These are phyloP conservation scores for Naematelia aurantialba DNA, from an alignment of 768 basidiomycete species.

Conservation along the genomic window DNA sequence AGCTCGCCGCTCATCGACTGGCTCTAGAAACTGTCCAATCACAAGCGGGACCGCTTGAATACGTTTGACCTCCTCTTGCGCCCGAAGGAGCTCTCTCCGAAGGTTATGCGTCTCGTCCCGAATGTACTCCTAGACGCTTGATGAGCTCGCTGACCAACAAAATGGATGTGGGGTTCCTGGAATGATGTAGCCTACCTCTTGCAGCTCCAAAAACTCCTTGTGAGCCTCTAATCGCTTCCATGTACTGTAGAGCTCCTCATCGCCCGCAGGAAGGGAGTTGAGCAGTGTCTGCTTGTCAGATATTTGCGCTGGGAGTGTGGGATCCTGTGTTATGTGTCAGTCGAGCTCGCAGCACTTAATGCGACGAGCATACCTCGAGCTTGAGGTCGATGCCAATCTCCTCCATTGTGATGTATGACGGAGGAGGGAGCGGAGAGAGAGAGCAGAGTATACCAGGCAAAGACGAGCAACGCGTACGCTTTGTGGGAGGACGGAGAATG, in stretches of 20 bases:
- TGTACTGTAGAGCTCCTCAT: constrained; percentile 90
- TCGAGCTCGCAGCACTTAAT: background rate
- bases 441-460: background rate
- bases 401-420: constrained; percentile 60
- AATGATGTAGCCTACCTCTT: constrained; percentile 48
- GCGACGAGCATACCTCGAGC: constrained; percentile 62
- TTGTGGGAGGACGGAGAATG: constrained; percentile 3
- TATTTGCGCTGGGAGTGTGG: constrained; percentile 79
- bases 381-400: constrained; percentile 82
- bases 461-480: background rate
- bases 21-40: constrained; percentile 98
- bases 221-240: constrained; percentile 95
- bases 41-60: constrained; percentile 98
- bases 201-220: constrained; percentile 75
- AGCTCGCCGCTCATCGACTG: constrained; percentile 93
- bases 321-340: constrained; percentile 63
- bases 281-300: constrained; percentile 83
- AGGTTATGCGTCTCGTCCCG: constrained; percentile 98
- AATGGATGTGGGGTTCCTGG: background rate
- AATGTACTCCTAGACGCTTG: constrained; percentile 80
- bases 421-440: constrained; percentile 1
- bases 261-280: constrained; percentile 69
- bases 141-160: constrained; percentile 3
- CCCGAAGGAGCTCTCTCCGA: constrained; percentile 94
- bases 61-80: constrained; percentile 98